Conservation (phyloP, 305 asterid genomes). For the Solanum hybrid region DNA sequence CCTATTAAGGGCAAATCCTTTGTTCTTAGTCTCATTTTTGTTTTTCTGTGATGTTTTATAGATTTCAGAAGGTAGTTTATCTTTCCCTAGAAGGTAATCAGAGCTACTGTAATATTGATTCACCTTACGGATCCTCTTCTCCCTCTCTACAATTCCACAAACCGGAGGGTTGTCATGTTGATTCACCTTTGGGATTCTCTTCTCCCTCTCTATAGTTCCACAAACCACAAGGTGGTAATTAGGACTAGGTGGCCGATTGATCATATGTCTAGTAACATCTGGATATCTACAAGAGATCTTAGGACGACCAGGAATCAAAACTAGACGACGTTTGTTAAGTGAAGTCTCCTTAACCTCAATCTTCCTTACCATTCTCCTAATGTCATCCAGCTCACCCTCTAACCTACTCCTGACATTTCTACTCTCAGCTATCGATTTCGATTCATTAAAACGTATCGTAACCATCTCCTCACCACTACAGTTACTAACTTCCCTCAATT, state of each 20-base stretch:
- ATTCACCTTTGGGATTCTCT: too few species aligned
- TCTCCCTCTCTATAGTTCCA: neutral
- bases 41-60: constrained; percentile 39
- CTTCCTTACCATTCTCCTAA: constrained; percentile 12
- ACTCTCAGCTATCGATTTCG: constrained; percentile 1
- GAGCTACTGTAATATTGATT: constrained; percentile 63
- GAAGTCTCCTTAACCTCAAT: neutral
- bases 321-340: neutral
- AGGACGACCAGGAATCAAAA: neutral
- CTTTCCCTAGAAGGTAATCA: constrained; percentile 53
- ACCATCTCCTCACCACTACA: neutral
- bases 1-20: constrained; percentile 6
- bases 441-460: constrained; percentile 10
- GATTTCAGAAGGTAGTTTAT: constrained; percentile 62
- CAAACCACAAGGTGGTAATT: constrained; percentile 14
- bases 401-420: constrained; percentile 11
- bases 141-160: constrained; percentile 58
- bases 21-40: constrained; percentile 21
- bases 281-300: neutral
- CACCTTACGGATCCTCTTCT: constrained; percentile 83
- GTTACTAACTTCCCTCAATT: neutral
- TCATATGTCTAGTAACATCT: neutral
- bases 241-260: neutral
- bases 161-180: neutral
- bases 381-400: constrained; percentile 15